Evolutionary conservation across 495 filamentous ascomycete species (phyloP).

Genomic region (Penicillium daleae): DNA sequence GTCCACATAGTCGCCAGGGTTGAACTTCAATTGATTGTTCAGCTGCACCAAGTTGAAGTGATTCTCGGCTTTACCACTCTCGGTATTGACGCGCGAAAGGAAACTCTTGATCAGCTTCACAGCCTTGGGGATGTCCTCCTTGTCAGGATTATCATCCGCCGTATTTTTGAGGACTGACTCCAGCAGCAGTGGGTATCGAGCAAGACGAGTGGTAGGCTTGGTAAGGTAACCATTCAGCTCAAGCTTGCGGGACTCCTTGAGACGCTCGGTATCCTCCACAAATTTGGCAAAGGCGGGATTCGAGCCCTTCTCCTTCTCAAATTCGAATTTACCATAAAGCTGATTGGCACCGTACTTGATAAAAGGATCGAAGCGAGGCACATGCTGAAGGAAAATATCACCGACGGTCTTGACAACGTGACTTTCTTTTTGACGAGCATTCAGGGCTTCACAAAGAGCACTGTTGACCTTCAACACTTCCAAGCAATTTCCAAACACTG

Average conservation of each 20-base stretch:
- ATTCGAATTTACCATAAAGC: conserved; percentile 95
- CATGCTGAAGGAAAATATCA: conserved; percentile 92
- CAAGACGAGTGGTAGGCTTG: conserved; percentile 95
- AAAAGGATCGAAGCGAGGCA: conserved; percentile 91
- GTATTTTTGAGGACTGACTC: conserved; percentile 91
- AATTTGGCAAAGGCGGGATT: conserved; percentile 89
- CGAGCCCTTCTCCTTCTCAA: conserved; percentile 89
- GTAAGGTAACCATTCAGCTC: conserved; percentile 98
- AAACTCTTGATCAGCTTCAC: conserved; percentile 84
- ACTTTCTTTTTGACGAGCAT: conserved; percentile 84
- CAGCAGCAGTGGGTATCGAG: conserved; percentile 92
- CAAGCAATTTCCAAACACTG: conserved; percentile 93
- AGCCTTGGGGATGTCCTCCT: conserved; percentile 87
- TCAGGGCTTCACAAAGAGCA: conserved; percentile 81
- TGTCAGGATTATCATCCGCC: conserved; percentile 82
- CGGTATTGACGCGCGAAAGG: conserved; percentile 84
- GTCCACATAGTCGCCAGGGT: conserved; percentile 85
- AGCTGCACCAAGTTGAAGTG: conserved; percentile 93
- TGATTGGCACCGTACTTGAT: conserved; percentile 97
- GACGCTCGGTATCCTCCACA: conserved; percentile 93
- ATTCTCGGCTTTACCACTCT: conserved; percentile 97
- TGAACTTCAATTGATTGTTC: conserved; percentile 86
- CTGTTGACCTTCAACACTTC: conserved; percentile 93
- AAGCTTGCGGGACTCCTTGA: conserved; percentile 94
- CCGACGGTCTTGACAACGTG: conserved; percentile 88